These are phyloP conservation scores for Stagonosporopsis cucurbitacearum DNA, from an alignment of 2,329 filamentous ascomycete genomes.

Conservation along the genomic window DNA sequence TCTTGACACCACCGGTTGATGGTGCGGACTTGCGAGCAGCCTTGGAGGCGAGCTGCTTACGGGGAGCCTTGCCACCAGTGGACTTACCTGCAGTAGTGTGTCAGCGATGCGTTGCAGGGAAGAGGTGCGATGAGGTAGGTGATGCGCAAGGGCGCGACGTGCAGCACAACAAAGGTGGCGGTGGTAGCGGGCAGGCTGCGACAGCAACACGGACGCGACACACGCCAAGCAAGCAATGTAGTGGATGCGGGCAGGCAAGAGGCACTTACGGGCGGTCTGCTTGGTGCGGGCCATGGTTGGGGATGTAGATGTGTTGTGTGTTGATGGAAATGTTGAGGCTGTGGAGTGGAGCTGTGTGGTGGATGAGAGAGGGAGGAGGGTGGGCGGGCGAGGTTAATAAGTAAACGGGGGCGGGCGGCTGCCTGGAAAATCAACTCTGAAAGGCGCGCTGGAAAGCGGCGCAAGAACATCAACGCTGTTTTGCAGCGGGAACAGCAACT, in stretches of 20 bases:
- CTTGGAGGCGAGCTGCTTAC: conserved; percentile 99
- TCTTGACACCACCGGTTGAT: conserved; percentile 78
- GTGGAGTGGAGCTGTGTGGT: conserved; percentile 43
- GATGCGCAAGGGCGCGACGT: conserved; percentile 17
- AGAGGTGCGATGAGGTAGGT: conserved; percentile 9
- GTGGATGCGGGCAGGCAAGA: conserved; percentile 9
- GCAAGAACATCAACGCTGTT: conserved; percentile 38
- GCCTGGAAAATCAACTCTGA: conserved; percentile 45
- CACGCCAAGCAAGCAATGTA: conserved; percentile 30
- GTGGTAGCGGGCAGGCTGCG: conserved; percentile 22
- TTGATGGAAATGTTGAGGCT: conserved; percentile 20
- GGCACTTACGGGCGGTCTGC: conserved; percentile 62
- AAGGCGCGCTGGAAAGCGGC: conserved; percentile 35
- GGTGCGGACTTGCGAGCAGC: conserved; percentile 97
- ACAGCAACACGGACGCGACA: conserved; percentile 22
- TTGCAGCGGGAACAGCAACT: conserved; percentile 33
- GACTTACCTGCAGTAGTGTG: conserved; percentile 66
- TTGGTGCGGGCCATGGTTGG: conserved; percentile 61
- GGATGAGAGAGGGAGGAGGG: conserved; percentile 45
- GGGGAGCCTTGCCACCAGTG: conserved; percentile 74
- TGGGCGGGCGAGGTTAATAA: conserved; percentile 50
- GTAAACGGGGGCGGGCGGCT: conserved; percentile 42
- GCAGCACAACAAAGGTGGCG: conserved; percentile 26
- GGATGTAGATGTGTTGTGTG: conserved; percentile 9
- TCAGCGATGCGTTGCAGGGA: conserved; percentile 31